Conservation (phyloP, 2,329 filamentous ascomycete species). For the Didymella arachidicola region DNA sequence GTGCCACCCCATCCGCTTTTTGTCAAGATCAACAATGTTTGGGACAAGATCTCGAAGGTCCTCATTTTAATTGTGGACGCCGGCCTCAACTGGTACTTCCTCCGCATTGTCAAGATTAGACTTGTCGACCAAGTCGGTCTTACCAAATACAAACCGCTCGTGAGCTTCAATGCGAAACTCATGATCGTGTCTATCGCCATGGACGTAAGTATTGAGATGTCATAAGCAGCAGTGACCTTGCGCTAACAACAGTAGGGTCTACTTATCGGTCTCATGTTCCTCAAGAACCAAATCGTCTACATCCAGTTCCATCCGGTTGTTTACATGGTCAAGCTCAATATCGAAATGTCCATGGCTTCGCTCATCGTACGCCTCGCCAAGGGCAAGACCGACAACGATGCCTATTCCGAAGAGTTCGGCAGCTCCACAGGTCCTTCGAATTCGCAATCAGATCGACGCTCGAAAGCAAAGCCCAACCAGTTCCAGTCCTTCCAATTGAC, state of each 20-base stretch:
- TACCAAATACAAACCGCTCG: conserved; percentile 52
- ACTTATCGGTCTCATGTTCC: conserved; percentile 52
- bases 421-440: conserved; percentile 32
- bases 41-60: conserved; percentile 63
- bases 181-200: conserved; percentile 53
- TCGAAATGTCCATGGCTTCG: conserved; percentile 56
- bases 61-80: conserved; percentile 62
- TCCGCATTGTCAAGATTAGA: conserved; percentile 51
- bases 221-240: background rate
- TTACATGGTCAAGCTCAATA: conserved; percentile 56
- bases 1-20: conserved; percentile 48
- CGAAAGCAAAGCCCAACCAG: conserved; percentile 17
- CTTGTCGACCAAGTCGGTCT: conserved; percentile 52
- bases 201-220: conserved; percentile 44
- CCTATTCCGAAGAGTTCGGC: conserved; percentile 28
- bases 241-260: conserved; percentile 31
- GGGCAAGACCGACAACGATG: conserved; percentile 41
- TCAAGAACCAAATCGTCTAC: conserved; percentile 49
- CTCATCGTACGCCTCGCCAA: conserved; percentile 51
- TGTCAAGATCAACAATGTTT: conserved; percentile 58
- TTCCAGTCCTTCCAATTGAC: conserved; percentile 32
- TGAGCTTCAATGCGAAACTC: conserved; percentile 53
- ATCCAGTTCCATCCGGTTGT: conserved; percentile 54
- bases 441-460: conserved; percentile 24
- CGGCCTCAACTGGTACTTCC: conserved; percentile 62